Conservation (phyloP, 2,329 filamentous ascomycete genomes). For the Pseudogymnoascus sp. region DNA sequence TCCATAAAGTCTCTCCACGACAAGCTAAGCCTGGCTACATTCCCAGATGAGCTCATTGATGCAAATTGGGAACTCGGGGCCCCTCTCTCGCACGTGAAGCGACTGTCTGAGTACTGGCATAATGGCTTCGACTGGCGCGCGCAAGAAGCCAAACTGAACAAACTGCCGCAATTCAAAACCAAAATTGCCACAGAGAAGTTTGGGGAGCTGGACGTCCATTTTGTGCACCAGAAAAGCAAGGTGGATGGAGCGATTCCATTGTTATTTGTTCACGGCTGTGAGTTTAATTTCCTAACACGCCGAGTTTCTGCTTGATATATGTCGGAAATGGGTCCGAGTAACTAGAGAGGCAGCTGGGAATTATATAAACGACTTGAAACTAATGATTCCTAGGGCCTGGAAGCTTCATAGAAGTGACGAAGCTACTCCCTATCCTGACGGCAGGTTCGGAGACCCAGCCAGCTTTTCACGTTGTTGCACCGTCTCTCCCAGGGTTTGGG, state of each 20-base stretch:
- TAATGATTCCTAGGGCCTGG: slow-evolving; percentile 45
- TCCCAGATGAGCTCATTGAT: slow-evolving; percentile 16
- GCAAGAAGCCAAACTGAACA: slow-evolving; percentile 22
- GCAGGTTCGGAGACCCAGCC: slow-evolving; percentile 31
- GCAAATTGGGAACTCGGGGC: slow-evolving; percentile 15
- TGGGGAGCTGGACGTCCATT: slow-evolving; percentile 55
- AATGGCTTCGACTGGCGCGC: slow-evolving; percentile 24
- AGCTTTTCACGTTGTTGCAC: slow-evolving; percentile 50
- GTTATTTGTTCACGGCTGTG: slow-evolving; percentile 59
- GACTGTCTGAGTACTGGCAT: slow-evolving; percentile 22
- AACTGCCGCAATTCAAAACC: slow-evolving; percentile 27
- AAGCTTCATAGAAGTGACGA: slow-evolving; percentile 58
- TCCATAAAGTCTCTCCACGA: slow-evolving; percentile 9
- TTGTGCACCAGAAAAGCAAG: slow-evolving; percentile 51
- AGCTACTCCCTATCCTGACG: slow-evolving; percentile 44
- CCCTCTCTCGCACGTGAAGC: slow-evolving; percentile 14
- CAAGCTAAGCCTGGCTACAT: slow-evolving; percentile 14
- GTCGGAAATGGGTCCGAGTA: background rate
- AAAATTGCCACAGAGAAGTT: slow-evolving; percentile 47
- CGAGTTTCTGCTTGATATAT: background rate
- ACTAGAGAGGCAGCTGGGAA: background rate
- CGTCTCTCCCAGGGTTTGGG: slow-evolving; percentile 49
- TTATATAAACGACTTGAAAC: background rate
- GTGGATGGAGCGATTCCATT: slow-evolving; percentile 52
- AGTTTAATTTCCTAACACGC: slow-evolving; percentile 13